Evolutionary conservation across 805 yeast species (phyloP).

Genomic region (Saccharomycopsis sp.): DNA sequence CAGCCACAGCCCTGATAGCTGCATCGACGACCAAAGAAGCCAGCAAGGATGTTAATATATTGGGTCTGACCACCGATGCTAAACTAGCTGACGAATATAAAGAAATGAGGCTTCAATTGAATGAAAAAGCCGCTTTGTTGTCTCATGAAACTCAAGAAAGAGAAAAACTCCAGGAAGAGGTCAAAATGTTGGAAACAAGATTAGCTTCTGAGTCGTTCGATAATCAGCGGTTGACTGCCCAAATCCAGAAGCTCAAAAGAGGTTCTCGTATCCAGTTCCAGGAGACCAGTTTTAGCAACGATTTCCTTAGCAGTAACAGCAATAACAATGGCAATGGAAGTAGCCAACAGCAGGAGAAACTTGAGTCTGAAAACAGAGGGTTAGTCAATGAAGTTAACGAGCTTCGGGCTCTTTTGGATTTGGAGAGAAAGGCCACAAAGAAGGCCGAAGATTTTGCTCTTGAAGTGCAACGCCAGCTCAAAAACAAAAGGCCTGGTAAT

Average conservation of each 20-base stretch:
- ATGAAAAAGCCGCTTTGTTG: slow-evolving; percentile 44
- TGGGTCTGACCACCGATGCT: slow-evolving; percentile 3
- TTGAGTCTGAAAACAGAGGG: slow-evolving; percentile 23
- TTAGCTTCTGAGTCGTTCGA: slow-evolving; percentile 60
- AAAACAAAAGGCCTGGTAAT: not conserved
- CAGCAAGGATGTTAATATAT: not conserved
- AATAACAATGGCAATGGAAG: slow-evolving; percentile 1
- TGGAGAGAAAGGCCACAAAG: slow-evolving; percentile 43
- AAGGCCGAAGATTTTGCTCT: slow-evolving; percentile 46
- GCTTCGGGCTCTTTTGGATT: slow-evolving; percentile 41
- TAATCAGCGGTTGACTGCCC: slow-evolving; percentile 41
- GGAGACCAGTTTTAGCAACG: slow-evolving; percentile 21
- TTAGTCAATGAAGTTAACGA: slow-evolving; percentile 39
- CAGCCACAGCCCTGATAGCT: slow-evolving; percentile 1
- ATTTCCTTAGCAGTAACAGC: slow-evolving; percentile 12
- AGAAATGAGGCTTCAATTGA: slow-evolving; percentile 42
- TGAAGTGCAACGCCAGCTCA: slow-evolving; percentile 36
- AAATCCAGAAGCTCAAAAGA: slow-evolving; percentile 33
- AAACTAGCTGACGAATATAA: slow-evolving; percentile 36
- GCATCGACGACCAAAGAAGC: not conserved
- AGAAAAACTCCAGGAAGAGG: slow-evolving; percentile 46
- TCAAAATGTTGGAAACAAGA: slow-evolving; percentile 53
- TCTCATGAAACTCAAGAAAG: slow-evolving; percentile 39
- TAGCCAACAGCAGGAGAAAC: not conserved
- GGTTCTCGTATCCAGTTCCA: slow-evolving; percentile 26